Conservation (phyloP, 345 rosid genomes). For the Eucalyptus microcorys region DNA sequence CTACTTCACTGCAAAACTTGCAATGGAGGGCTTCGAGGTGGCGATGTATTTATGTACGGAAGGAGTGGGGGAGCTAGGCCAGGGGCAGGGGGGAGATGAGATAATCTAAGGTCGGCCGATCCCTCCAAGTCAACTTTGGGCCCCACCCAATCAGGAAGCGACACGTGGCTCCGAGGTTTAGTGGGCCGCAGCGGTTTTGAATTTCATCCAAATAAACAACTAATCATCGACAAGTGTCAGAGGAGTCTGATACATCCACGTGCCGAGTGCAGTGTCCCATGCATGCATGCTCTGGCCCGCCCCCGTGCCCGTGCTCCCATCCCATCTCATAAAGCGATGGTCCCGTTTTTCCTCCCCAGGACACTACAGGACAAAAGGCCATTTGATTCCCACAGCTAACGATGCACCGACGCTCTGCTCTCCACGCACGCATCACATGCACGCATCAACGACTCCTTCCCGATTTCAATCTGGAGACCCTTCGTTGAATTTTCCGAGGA, state of each 20-base stretch:
- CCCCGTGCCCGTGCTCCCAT: neutral
- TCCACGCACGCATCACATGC: neutral
- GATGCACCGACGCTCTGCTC: neutral
- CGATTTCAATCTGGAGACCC: neutral
- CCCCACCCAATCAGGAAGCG: too few species aligned
- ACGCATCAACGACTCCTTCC: neutral
- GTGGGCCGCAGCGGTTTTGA: neutral
- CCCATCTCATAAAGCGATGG: neutral
- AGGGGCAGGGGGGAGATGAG: neutral
- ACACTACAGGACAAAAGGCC: neutral
- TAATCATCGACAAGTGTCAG: neutral
- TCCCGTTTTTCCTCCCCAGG: neutral
- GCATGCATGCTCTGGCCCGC: neutral
- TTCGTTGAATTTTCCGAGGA: neutral
- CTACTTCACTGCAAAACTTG: neutral
- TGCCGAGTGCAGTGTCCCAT: neutral
- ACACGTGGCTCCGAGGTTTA: neutral
- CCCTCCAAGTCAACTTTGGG: too few species aligned
- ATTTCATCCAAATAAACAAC: neutral
- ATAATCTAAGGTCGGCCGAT: neutral
- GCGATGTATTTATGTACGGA: neutral
- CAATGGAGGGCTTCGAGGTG: neutral
- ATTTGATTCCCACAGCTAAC: neutral
- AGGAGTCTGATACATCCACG: neutral
- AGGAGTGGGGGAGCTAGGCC: neutral